A percentile compares a stretch with the other conserved stretches of the same genome.
phyloP scores from a whole-genome alignment of 331 rosid genomes.

The Saraca asoca region DNA sequence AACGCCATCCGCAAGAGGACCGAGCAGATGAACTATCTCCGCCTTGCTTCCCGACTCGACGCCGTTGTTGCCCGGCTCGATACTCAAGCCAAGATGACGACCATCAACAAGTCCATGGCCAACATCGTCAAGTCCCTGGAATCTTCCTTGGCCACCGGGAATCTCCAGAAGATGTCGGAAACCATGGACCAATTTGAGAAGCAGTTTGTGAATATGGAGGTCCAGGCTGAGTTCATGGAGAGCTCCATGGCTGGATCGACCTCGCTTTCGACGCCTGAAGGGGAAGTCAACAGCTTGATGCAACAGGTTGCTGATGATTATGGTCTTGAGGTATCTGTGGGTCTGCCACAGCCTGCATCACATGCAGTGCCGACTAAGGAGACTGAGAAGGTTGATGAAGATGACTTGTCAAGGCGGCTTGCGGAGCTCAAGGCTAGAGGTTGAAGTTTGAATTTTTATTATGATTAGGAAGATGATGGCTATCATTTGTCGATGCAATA shows the following conservation, averaged over 20 bases:
- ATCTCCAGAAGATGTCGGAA: constrained; percentile 75
- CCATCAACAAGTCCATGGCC: constrained; percentile 67
- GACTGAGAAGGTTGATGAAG: constrained; percentile 64
- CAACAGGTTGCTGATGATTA: constrained; percentile 72
- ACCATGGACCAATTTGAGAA: constrained; percentile 71
- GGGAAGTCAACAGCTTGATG: constrained; percentile 70
- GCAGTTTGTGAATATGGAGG: constrained; percentile 76
- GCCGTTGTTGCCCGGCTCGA: constrained; percentile 72
- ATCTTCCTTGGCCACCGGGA: constrained; percentile 56
- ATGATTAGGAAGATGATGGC: background rate
- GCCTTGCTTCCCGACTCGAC: constrained; percentile 65
- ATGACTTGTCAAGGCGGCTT: constrained; percentile 61
- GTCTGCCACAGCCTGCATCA: constrained; percentile 68
- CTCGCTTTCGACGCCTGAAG: constrained; percentile 64
- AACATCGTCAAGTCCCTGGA: constrained; percentile 64
- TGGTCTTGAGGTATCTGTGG: constrained; percentile 70
- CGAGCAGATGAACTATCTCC: constrained; percentile 92
- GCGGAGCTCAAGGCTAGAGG: constrained; percentile 80
- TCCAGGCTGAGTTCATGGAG: constrained; percentile 76
- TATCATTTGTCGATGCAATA: background rate
- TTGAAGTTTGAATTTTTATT: constrained; percentile 13
- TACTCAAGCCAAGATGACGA: constrained; percentile 70
- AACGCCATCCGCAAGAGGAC: constrained; percentile 92
- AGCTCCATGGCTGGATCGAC: constrained; percentile 73
- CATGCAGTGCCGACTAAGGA: constrained; percentile 67